Base-by-base conservation (phyloP, 441 rosid genomes). In the Adansonia gregorii region DNA sequence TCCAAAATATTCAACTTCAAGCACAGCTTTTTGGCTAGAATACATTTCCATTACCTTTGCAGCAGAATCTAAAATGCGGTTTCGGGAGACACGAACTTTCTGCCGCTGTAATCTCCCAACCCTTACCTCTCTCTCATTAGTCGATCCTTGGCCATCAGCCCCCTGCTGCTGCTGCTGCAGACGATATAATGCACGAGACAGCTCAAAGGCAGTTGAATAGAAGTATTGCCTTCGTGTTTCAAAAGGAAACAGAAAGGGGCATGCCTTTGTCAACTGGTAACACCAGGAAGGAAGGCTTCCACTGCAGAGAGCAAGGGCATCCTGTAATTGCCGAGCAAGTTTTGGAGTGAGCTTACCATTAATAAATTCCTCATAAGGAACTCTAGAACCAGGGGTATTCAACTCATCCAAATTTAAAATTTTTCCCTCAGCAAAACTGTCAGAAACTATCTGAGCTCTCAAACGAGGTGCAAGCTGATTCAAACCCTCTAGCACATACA, bases 121-220 rank as follows among this genome's bases (percentile, higher is more conserved):
- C 79, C 99, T 90, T 76, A 92, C 86, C 86, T 97, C 99, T 84
- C 99, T 87, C 78, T 94, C 99, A 83, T 87, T 91, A 58, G 88
- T 80, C 61, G 92, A 90, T 74, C 98, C 99, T 80, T 87, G 89
- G 72, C 98, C 98, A 78, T 97, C 99, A 83, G 97, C 98, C 83
- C 99, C 98, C 87, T 97, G 99, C 83, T 92, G 98, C 91, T 92
- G 98, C 91, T 97, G 99, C 89, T 97, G 99, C 56, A 95, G 95
- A 76, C 99, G 99, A 82, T 90, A 86, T 80, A 97, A 85, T 14
- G 99, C 99, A 77, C 99, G 97, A 60, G 99, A 97, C 79, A 97
- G 83, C 79, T 99, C 99, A 88, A 97, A 97, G 77, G 98, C 99
- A 81, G 99, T 97, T 41, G 99, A 95, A 80, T 93, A 92, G 82